Evolutionary conservation across 176 grass and related monocot genomes (phyloP), one percentile per base, ranked within the genome.

Genomic region (Pontederia crassipes): DNA sequence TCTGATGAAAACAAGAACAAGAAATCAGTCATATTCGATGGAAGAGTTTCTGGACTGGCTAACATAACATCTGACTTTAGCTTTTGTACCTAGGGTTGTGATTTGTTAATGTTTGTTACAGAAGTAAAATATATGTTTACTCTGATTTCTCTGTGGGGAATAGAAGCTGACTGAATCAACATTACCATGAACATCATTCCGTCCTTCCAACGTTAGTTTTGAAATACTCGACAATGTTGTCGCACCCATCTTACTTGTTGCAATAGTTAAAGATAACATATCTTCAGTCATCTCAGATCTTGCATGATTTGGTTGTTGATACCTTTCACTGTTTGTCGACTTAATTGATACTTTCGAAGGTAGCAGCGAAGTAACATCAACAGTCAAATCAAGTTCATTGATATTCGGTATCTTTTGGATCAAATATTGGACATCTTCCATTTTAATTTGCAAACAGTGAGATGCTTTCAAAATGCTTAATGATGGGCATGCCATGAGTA

Each of bases 151-250:
- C 20, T 15, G 16, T 50, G 24, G 29, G 8, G 29, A 28, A 52
- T 54, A 45, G 60, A 8, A 28, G 20, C 17, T 49, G 1, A 71
- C 26, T 8, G 12, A 12, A 57, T 45, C 11, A 57, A 17, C 53
- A 62, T 52, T 74, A 83, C 85, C 85, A 67, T 58, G 76, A 74
- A 88, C 77, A 80, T 88, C 85, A 80, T 74, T 76, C 74, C 85
- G 70, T 35, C 85, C 85, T 74, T 88, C 85, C 51, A 88, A 62
- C 54, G 56, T 83, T 56, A 88, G 50, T 80, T 79, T 88, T 83
- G 85, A 83, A 45, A 88, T 45, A 67, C 80, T 74, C 70, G 65
- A 83, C 54, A 77, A 53, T 61, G 40, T 20, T 28, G 55, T 28
- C 18, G 62, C 52, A 52, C 28, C 57, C 24, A 72, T 45, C 45